Base-by-base conservation (phyloP, 2,329 filamentous ascomycete genomes). In the Leptographium radiaticola region DNA sequence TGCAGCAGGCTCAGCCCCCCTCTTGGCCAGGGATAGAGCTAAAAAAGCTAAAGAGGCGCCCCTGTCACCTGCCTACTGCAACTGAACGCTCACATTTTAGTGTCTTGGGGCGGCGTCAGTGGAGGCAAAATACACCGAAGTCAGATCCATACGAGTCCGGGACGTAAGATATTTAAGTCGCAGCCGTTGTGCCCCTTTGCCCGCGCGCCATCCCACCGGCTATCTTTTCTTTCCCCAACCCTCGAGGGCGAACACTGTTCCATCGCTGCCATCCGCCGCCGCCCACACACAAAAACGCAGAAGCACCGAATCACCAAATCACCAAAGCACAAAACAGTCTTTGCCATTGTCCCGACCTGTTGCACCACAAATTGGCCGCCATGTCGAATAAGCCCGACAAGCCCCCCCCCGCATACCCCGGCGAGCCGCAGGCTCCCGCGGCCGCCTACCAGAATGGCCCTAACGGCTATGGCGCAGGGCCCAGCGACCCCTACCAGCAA, bases 341-440 rank as follows among this genome's bases (percentile, higher is more conserved):
- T 46, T 33, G 30, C 49, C 18, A 16, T 34, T 34, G n/a, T n/a
- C n/a, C n/a, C n/a, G n/a, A n/a, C n/a, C n/a, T n/a, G n/a, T n/a
- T 31, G 10, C 33, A 2, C 42, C 6, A 36, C 16, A 20, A n/a
- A 31, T 9, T 34, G 36, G 16, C 31, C 45, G 12, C 36, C 18
- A 76, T 75, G 72, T 67, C 71, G 53, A 63, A 67, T 60, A 75
- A 77, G 63, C 72, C 76, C 53, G 66, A 72, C 38, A 53, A 58
- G 18, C 76, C 76, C 52, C 75, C 75, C 52, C 75, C 75, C 31
- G 67, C 74, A 1, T 76, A 77, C 60, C 64, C 69, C 49, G 68
- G 71, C 51, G 47, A 49, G 9, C 64, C 65, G 51, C 67, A 66
- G 58, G 52, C 57, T 48, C 62, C 59, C n/a, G 55, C 57, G 20